Evolutionary conservation across 1,284 basidiomycete genomes (phyloP), one percentile per base, ranked within the genome.

Genomic region (Malassezia yamatoensis): DNA sequence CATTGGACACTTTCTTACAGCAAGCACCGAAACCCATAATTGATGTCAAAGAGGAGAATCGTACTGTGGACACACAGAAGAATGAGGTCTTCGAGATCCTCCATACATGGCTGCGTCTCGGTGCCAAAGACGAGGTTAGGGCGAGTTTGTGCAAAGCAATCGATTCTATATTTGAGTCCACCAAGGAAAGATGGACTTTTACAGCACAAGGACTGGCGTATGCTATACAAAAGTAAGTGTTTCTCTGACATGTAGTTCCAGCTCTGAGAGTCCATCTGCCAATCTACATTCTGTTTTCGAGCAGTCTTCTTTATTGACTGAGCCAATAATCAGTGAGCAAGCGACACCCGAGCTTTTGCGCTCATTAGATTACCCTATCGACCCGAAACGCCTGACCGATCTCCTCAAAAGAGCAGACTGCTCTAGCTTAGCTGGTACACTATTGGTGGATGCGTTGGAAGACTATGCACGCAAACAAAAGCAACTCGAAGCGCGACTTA

Each of bases 31-130:
- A 36, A 58, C 51, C 47, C 64, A 66, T 33, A 48, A 59, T 48
- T 46, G 47, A 33, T 50, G 48, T 20, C 34, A 59, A 49, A 51
- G 58, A 12, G 37, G 56, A 4, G 44, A 49, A 11, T 21, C 54
- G 20, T 42, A 53, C 24, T 33, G 35, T 38, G 13, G 20, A 32
- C 15, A 43, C 42, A 15, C 54, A 66, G 34, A 48, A 49, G 41
- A 46, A 39, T 13, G 55, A 65, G 38, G 51, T 67, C 9, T 52
- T 58, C 15, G 57, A 63, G 12, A 53, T 66, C 21, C 54, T 72
- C 29, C 48, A 52, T 18, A 68, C 64, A 1, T 74, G 64, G 66
- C 37, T 63, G 3, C 55, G 66, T 0, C 60, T 72, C 3, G 62
- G 55, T 8, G 57, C 65, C 5, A 61, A 54, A 11, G 36, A 57